These are phyloP conservation scores for Paecilomyces fulvus DNA, from an alignment of 2,329 filamentous ascomycete genomes.

Conservation along the genomic window DNA sequence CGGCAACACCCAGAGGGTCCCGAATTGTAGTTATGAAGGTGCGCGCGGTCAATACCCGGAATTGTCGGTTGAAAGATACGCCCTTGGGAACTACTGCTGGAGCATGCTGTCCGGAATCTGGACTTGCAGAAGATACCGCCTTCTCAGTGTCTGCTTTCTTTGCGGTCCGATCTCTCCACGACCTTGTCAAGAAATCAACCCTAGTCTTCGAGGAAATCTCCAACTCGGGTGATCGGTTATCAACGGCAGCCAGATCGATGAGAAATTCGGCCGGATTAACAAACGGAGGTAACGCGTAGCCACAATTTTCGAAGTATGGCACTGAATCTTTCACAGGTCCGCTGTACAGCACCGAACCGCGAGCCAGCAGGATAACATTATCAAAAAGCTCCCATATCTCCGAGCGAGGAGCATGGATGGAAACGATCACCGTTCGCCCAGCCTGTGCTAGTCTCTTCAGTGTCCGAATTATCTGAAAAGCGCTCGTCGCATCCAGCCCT, in stretches of 20 bases:
- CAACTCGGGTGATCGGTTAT: conserved; percentile 59
- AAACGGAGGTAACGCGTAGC: conserved; percentile 57
- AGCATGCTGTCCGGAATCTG: not conserved
- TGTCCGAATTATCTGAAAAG: conserved; percentile 63
- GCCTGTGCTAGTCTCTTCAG: conserved; percentile 59
- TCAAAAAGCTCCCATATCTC: conserved; percentile 76
- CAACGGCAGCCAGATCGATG: conserved; percentile 65
- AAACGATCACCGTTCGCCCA: conserved; percentile 63
- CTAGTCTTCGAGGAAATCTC: conserved; percentile 53
- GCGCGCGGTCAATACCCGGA: conserved; percentile 57
- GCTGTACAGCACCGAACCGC: conserved; percentile 60
- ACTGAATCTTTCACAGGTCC: conserved; percentile 52
- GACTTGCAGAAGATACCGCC: not conserved
- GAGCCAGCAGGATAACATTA: conserved; percentile 59
- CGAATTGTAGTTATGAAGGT: conserved; percentile 64
- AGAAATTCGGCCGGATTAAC: conserved; percentile 72
- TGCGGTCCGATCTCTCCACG: conserved; percentile 42
- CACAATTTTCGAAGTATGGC: conserved; percentile 54
- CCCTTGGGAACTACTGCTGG: conserved; percentile 26
- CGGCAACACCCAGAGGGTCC: conserved; percentile 68
- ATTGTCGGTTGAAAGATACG: conserved; percentile 54
- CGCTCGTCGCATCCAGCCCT: conserved; percentile 63
- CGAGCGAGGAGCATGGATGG: conserved; percentile 68
- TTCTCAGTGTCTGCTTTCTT: conserved; percentile 3
- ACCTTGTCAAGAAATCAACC: conserved; percentile 52